A percentile compares a stretch with the other conserved stretches of the same genome.
These are phyloP conservation scores for Apiospora aurea DNA, from an alignment of 2,329 filamentous ascomycete species.

Conservation along the genomic window DNA sequence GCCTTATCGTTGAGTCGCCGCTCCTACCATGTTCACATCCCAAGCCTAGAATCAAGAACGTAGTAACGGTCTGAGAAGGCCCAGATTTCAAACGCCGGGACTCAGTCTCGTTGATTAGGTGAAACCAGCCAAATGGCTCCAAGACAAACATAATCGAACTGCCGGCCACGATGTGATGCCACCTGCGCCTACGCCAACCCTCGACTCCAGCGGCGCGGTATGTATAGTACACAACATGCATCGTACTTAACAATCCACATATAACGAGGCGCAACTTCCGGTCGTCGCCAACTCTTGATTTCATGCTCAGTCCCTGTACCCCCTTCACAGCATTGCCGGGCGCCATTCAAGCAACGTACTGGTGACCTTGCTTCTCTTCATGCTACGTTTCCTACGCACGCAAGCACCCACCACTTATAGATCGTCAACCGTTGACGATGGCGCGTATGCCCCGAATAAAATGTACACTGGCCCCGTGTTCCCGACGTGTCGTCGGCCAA, in stretches of 20 bases:
- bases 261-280: background rate
- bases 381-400: background rate
- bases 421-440: conserved; percentile 6
- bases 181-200: background rate
- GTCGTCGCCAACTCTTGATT: conserved; percentile 1
- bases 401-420: background rate
- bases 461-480: conserved; percentile 8
- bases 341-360: background rate
- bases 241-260: background rate
- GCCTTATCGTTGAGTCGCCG: too few species aligned
- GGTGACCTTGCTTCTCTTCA: background rate
- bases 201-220: background rate
- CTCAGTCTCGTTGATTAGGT: background rate
- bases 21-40: background rate
- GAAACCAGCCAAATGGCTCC: background rate
- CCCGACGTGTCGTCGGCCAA: background rate
- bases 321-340: background rate
- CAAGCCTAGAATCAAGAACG: background rate
- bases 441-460: background rate
- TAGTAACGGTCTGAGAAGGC: background rate
- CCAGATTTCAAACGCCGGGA: conserved; percentile 1
- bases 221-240: background rate
- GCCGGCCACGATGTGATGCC: background rate
- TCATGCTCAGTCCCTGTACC: background rate
- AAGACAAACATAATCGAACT: background rate